Base-by-base conservation (phyloP, 2,329 filamentous ascomycete species). In the Claviceps cyperi region DNA sequence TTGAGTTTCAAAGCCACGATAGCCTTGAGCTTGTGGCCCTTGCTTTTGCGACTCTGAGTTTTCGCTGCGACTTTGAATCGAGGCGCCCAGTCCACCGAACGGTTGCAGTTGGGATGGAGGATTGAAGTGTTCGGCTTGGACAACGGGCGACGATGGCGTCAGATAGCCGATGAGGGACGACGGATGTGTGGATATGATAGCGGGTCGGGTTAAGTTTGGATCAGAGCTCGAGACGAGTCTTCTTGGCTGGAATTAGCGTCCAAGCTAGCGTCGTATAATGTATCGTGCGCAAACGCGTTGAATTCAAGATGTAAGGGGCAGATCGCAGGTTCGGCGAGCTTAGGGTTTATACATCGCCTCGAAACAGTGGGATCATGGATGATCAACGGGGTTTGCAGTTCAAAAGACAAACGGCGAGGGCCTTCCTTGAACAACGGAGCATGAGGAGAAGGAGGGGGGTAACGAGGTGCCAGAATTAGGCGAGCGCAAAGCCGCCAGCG, bases 161-260 rank as follows among this genome's bases (percentile, higher is more conserved):
- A 84, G 70, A 63, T 84, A 80, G 54, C 79, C 80, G 59, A 77
- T 73, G 58, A 84, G 81, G 36, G 83, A 83, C 49, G 83, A 83
- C 49, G 80, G 76, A 62, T 80, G 78, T 28, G 75, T 69, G 43
- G 76, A 77, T 51, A 61, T 55, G 53, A 58, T 57, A 49, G 56
- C 51, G 39, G 60, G 58, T 56, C 60, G 61, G 56, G 55, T 51
- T 51, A 54, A 54, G 56, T 55, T 52, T 52, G 54, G 54, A 50
- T 53, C 54, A 49, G 61, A 57, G 55, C 59, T 58, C 53, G 51
- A 51, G 46, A 58, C 46, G 53, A 50, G 50, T 52, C 49, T 50
- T 22, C 3, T 41, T 19, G n/a, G 36, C 40, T 53, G 45, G 24
- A 36, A 41, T 39, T 19, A 43, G 46, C 35, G 41, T 41, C n/a